Conservation (phyloP, 352 stramenopile species). For the Bremia lactucae region DNA sequence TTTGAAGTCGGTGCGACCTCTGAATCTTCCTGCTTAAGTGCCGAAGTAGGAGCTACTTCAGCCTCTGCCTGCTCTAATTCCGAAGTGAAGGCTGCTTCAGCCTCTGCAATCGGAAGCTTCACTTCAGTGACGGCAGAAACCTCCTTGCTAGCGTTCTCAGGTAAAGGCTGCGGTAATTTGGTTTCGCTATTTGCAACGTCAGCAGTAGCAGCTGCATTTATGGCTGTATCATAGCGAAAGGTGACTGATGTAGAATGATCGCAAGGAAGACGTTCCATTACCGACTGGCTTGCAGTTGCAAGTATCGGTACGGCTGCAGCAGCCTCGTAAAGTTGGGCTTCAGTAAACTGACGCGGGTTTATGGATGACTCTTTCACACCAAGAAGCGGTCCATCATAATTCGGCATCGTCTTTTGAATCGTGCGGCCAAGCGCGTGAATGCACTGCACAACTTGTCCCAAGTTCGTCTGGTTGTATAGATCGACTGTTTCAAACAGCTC, state of each 20-base stretch:
- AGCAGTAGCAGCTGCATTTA: slow-evolving; percentile 21
- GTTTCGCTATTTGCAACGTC: slow-evolving; percentile 18
- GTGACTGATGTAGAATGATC: slow-evolving; percentile 62
- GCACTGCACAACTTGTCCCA: slow-evolving; percentile 75
- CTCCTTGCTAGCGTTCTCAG: slow-evolving; percentile 7
- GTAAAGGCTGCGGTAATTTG: slow-evolving; percentile 5
- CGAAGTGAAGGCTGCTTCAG: slow-evolving; percentile 3
- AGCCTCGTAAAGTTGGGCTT: slow-evolving; percentile 56
- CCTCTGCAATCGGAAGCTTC: slow-evolving; percentile 4
- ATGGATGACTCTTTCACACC: slow-evolving; percentile 63
- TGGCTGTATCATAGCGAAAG: slow-evolving; percentile 39
- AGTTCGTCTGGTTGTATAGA: slow-evolving; percentile 82
- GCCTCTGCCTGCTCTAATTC: slow-evolving; percentile 8
- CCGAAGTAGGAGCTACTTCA: slow-evolving; percentile 4
- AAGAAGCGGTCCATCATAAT: slow-evolving; percentile 57
- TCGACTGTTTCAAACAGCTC: slow-evolving; percentile 88
- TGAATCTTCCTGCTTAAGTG: slow-evolving; percentile 8
- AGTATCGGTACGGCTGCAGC: slow-evolving; percentile 43
- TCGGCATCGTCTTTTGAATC: slow-evolving; percentile 61
- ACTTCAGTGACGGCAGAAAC: slow-evolving; percentile 7
- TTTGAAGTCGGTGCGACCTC: slow-evolving; percentile 4
- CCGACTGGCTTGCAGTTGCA: slow-evolving; percentile 35
- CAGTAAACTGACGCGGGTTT: slow-evolving; percentile 54
- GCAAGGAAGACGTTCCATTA: slow-evolving; percentile 57
- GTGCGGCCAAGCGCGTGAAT: slow-evolving; percentile 72